Percentiles rank a stretch among this genome's conserved stretches.
These are phyloP conservation scores for Trametes versicolor DNA, from an alignment of 1,284 basidiomycete species.

Conservation along the genomic window DNA sequence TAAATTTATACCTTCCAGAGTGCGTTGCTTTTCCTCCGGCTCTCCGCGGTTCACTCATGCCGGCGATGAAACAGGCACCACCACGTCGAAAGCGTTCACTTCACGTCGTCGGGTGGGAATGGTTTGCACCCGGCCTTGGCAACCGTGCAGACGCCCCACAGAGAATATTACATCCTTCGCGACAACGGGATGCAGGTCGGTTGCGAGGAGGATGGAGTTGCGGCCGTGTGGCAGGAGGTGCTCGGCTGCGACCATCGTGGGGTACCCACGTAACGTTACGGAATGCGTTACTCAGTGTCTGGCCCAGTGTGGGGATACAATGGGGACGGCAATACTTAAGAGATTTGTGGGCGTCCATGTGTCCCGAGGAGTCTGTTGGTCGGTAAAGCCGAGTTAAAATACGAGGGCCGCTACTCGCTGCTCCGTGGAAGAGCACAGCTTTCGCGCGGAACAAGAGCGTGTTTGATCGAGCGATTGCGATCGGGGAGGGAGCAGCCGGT, in stretches of 20 bases:
- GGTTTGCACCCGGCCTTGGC: slow-evolving; percentile 71
- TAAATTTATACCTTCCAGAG: slow-evolving; percentile 73
- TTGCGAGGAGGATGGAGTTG: slow-evolving; percentile 77
- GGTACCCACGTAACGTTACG: background rate
- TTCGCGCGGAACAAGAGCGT: background rate
- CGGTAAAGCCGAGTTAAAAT: background rate
- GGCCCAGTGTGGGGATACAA: no score
- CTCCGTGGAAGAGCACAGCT: background rate
- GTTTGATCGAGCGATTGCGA: background rate
- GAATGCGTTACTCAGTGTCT: no score
- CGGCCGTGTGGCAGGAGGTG: slow-evolving; percentile 65
- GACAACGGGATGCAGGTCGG: slow-evolving; percentile 83
- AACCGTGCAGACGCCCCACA: slow-evolving; percentile 67
- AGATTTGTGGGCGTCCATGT: background rate
- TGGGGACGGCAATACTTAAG: no score
- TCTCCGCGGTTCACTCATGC: background rate
- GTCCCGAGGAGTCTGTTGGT: background rate
- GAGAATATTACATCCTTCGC: slow-evolving; percentile 72
- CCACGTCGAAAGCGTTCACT: slow-evolving; percentile 79
- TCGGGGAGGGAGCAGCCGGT: background rate
- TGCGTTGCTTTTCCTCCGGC: slow-evolving; percentile 44
- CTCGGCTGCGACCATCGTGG: slow-evolving; percentile 56
- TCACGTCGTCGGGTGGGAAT: slow-evolving; percentile 52
- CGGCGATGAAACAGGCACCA: slow-evolving; percentile 61
- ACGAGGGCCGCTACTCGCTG: background rate